phyloP scores from a whole-genome alignment of 345 rosid species.

The Brassica juncea region DNA sequence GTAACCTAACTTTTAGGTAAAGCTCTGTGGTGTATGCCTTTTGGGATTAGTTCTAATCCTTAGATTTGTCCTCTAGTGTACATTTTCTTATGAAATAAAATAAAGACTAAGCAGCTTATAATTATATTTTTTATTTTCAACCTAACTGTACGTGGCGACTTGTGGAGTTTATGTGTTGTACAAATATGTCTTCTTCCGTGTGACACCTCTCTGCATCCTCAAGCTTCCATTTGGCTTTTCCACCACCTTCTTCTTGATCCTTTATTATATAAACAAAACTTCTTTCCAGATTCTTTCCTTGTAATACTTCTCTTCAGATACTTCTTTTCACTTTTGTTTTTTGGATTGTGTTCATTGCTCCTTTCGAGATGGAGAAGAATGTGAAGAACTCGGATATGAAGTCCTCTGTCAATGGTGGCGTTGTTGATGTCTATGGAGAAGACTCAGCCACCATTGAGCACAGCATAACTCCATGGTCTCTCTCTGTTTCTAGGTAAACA shows the following conservation, averaged over 20 bases:
- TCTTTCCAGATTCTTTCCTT: not conserved
- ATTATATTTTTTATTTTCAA: not conserved
- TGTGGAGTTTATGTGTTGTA: constrained; percentile 24
- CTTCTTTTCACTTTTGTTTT: too few relatives aligned
- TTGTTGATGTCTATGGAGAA: constrained; percentile 78
- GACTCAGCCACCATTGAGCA: constrained; percentile 83
- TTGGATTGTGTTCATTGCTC: too few relatives aligned
- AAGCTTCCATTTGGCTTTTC: constrained; percentile 34
- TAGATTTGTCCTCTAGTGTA: constrained; percentile 21
- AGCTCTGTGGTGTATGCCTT: not conserved
- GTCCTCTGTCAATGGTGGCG: constrained; percentile 64
- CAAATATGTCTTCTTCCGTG: constrained; percentile 32
- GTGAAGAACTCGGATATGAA: constrained; percentile 54
- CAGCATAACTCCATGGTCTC: constrained; percentile 85
- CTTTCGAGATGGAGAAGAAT: constrained; percentile 52
- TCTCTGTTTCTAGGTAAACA: constrained; percentile 66
- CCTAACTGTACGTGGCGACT: constrained; percentile 28
- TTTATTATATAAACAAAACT: not conserved
- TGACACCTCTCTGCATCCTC: constrained; percentile 33
- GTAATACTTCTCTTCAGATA: not conserved
- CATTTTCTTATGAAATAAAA: constrained; percentile 16
- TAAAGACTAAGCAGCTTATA: not conserved
- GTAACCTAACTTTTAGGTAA: constrained; percentile 20
- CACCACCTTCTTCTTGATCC: constrained; percentile 26
- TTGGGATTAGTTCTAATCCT: not conserved